These are phyloP conservation scores for Rubroboletus pulcherrimus DNA, from an alignment of 768 basidiomycete species.

Conservation along the genomic window DNA sequence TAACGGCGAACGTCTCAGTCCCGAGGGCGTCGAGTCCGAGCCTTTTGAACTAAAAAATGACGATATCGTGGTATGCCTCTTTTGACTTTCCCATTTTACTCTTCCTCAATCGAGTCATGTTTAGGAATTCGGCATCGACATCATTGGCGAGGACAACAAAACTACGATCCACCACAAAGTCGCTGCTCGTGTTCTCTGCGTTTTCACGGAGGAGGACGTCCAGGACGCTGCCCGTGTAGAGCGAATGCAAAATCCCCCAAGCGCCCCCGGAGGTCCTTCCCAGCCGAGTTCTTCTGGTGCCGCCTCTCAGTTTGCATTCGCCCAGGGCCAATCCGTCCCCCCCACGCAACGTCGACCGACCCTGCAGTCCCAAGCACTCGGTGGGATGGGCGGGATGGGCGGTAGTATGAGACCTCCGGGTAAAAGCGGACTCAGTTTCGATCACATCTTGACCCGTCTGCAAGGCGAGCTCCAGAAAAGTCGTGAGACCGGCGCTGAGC, in stretches of 20 bases:
- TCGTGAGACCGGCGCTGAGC: conserved; percentile 85
- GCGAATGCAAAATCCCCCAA: conserved; percentile 49
- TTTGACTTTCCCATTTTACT: not conserved
- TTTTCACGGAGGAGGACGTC: conserved; percentile 83
- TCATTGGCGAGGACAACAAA: conserved; percentile 97
- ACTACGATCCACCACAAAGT: conserved; percentile 99
- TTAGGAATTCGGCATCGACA: conserved; percentile 99
- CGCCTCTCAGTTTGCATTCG: conserved; percentile 40
- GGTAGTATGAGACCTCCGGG: conserved; percentile 68
- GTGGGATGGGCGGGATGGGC: conserved; percentile 75
- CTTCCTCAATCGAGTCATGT: conserved; percentile 3
- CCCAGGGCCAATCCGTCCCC: conserved; percentile 33
- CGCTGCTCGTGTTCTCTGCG: conserved; percentile 87
- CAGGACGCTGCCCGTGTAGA: conserved; percentile 68
- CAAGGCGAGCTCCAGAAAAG: conserved; percentile 96
- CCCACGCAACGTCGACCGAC: conserved; percentile 52
- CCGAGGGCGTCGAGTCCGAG: conserved; percentile 86
- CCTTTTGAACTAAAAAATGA: conserved; percentile 93
- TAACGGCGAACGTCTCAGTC: conserved; percentile 88
- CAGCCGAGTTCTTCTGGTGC: conserved; percentile 34
- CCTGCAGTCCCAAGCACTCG: conserved; percentile 55
- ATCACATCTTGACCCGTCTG: conserved; percentile 83
- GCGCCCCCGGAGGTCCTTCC: conserved; percentile 25
- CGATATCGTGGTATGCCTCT: conserved; percentile 81
- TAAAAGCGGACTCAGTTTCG: conserved; percentile 86